Evolutionary conservation across 768 basidiomycete species (phyloP).

Genomic region (Auricularia heimuer): DNA sequence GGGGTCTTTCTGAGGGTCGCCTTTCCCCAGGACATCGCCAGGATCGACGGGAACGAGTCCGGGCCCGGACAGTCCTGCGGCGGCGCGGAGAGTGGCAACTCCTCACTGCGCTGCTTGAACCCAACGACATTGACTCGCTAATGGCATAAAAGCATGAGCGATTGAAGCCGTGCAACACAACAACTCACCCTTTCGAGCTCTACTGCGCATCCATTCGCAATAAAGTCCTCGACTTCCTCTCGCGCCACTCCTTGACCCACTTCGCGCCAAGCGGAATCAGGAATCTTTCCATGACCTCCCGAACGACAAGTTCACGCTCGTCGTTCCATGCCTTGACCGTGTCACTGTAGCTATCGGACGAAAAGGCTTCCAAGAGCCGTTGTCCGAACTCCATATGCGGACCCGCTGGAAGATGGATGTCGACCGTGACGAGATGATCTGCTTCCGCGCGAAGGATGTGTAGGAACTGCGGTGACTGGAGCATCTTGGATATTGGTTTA

Average conservation of each 20-base stretch:
- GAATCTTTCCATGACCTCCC: slow-evolving; percentile 68
- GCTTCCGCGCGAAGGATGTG: slow-evolving; percentile 85
- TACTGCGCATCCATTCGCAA: slow-evolving; percentile 58
- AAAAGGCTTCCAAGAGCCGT: slow-evolving; percentile 68
- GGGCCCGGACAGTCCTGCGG: neutral
- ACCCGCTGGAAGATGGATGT: slow-evolving; percentile 55
- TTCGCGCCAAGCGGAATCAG: slow-evolving; percentile 78
- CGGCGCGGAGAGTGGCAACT: neutral
- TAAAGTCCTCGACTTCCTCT: slow-evolving; percentile 80
- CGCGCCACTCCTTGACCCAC: slow-evolving; percentile 84
- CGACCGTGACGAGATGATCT: slow-evolving; percentile 75
- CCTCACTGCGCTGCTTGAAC: neutral
- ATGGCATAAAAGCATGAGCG: slow-evolving; percentile 8
- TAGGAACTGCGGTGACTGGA: slow-evolving; percentile 69
- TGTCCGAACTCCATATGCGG: slow-evolving; percentile 61
- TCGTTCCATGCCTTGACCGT: slow-evolving; percentile 87
- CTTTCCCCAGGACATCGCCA: slow-evolving; percentile 90
- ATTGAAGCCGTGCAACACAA: neutral
- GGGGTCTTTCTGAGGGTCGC: slow-evolving; percentile 85
- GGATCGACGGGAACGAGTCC: slow-evolving; percentile 54
- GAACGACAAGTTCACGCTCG: slow-evolving; percentile 66
- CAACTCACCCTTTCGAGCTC: slow-evolving; percentile 60
- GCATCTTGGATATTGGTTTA: slow-evolving; percentile 65
- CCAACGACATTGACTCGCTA: slow-evolving; percentile 6
- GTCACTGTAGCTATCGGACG: slow-evolving; percentile 76